Conservation (phyloP, 1,284 basidiomycete species). For the Leccinum cinnamomeum region DNA sequence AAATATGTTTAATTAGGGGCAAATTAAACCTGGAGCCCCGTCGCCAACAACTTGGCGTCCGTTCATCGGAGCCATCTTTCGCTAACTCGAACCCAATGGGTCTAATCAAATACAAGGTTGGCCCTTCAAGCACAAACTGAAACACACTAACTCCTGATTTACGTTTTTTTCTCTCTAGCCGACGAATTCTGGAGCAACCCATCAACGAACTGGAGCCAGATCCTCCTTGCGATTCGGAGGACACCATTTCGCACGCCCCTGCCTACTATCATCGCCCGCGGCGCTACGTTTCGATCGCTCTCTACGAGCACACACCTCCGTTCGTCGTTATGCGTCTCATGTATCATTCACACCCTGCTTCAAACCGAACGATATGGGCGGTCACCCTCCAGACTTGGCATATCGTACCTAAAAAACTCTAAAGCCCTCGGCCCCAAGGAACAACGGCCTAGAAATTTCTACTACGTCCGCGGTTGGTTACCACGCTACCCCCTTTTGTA, state of each 20-base stretch:
- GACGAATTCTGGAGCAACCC: background rate
- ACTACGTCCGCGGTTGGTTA: conserved; percentile 22
- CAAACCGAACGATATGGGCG: background rate
- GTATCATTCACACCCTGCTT: conserved; percentile 11
- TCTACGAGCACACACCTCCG: background rate
- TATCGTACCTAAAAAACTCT: conserved; percentile 11
- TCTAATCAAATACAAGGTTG: background rate
- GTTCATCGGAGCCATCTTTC: conserved; percentile 6
- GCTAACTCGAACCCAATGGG: background rate
- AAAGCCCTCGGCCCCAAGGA: conserved; percentile 33
- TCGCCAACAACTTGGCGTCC: conserved; percentile 19
- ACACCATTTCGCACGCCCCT: background rate
- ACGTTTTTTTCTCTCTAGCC: background rate
- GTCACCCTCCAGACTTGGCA: background rate
- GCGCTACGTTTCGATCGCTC: background rate
- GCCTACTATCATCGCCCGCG: background rate
- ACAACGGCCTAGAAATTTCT: conserved; percentile 1
- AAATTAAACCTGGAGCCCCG: conserved; percentile 16
- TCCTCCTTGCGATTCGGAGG: conserved; percentile 5
- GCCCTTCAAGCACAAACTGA: conserved; percentile 10
- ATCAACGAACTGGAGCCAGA: background rate
- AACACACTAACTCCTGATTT: background rate
- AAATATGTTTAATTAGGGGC: background rate
- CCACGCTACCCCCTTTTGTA: conserved; percentile 28
- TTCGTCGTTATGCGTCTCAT: background rate